Base-by-base conservation (phyloP, 1,284 basidiomycete genomes). In the Ustanciosporium gigantosporum region DNA sequence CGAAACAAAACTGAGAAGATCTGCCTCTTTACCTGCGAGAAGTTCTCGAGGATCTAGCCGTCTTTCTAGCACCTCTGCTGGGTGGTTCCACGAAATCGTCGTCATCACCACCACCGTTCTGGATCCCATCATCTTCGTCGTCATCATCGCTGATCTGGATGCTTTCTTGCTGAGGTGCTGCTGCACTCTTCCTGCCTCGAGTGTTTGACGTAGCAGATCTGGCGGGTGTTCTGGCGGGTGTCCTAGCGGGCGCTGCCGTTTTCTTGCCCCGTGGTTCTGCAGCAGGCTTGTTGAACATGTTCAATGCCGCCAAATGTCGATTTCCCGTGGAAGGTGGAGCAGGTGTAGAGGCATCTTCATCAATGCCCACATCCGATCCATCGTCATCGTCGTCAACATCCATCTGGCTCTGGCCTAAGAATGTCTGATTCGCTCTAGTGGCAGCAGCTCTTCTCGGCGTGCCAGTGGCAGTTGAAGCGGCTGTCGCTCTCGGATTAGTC, bases 71-170 rank as follows among this genome's bases (percentile, higher is more conserved):
- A 6, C 31, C 20, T 19, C 36, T 29, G 27, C 11, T 29, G 11
- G 52, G 24, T 9, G 52, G 48, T 38, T 53, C 53, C 4, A 53
- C 53, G 45, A 64, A 64, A 5, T 59, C 62, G 21, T 53, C 60
- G 19, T 58, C 55, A 7, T 57, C 47, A 19, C 60, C 51, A 7
- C 21, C 56, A 19, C 37, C 46, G 25, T 41, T n/a, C n/a, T n/a
- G 39, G n/a, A 41, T n/a, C n/a, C n/a, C n/a, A n/a, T n/a, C n/a
- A n/a, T n/a, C n/a, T n/a, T n/a, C n/a, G n/a, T 55, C 47, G n/a
- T 51, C 51, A 20, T 59, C 49, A 22, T 55, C 51, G 43, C 49
- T 50, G 35, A 53, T 49, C 36, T 47, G 57, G 36, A 66, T 61
- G n/a, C 49, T 61, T 25, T 52, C 46, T 31, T 57, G 48, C 21